Conservation (phyloP, 2,329 filamentous ascomycete species). For the Thermothelomyces thermophilus region DNA sequence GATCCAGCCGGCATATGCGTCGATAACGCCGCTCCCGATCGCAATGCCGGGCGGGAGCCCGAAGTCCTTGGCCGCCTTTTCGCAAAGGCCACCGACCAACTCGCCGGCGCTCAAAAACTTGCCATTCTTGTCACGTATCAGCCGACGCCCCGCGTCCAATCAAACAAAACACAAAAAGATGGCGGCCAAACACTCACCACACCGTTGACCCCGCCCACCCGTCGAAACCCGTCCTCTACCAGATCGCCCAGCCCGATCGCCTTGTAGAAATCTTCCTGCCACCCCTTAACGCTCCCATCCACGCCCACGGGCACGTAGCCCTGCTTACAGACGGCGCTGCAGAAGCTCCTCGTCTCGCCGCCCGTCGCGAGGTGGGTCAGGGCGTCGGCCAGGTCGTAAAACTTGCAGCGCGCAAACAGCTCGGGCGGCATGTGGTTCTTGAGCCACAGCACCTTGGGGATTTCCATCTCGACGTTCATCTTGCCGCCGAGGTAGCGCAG, state of each 20-base stretch:
- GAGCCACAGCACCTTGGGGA: conserved; percentile 95
- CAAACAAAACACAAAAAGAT: conserved; percentile 13
- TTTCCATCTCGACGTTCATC: conserved; percentile 99
- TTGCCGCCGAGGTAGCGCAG: conserved; percentile 93
- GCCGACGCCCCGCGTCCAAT: neutral
- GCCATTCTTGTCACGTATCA: conserved; percentile 61
- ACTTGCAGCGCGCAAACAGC: conserved; percentile 87
- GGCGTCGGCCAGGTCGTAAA: conserved; percentile 90
- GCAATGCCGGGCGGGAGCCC: conserved; percentile 83
- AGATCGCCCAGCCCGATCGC: conserved; percentile 83
- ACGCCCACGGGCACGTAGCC: conserved; percentile 95
- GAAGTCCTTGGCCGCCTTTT: conserved; percentile 74
- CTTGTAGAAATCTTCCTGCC: conserved; percentile 90
- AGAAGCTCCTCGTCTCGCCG: conserved; percentile 86
- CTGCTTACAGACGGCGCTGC: conserved; percentile 95
- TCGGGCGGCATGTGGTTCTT: conserved; percentile 97
- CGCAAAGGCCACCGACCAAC: conserved; percentile 75
- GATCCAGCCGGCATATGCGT: conserved; percentile 98
- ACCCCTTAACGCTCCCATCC: conserved; percentile 93
- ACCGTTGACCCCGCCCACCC: conserved; percentile 89
- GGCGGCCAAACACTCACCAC: conserved; percentile 63
- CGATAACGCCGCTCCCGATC: conserved; percentile 92
- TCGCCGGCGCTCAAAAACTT: conserved; percentile 88
- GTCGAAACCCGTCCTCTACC: conserved; percentile 77
- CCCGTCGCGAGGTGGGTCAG: conserved; percentile 92